phyloP scores from a whole-genome alignment of 2,329 filamentous ascomycete species.

The Trichoderma endophyticum region DNA sequence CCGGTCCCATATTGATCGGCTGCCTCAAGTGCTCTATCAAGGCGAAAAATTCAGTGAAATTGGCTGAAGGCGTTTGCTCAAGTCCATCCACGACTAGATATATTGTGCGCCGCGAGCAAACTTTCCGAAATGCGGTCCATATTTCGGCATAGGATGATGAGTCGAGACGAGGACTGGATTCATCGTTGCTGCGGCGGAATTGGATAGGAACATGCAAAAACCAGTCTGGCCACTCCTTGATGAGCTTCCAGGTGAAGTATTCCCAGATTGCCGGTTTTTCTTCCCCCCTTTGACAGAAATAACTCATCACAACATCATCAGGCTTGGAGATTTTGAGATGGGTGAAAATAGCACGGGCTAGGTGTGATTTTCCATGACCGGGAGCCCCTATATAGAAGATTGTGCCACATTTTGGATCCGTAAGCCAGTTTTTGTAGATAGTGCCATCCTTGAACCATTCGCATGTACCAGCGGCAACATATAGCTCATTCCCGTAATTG shows the following conservation, averaged over 20 bases:
- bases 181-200: constrained; percentile 15
- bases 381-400: constrained; percentile 21
- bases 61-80: constrained; percentile 19
- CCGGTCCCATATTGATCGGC: background rate
- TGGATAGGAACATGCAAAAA: constrained; percentile 18
- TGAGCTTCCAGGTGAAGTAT: constrained; percentile 23
- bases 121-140: constrained; percentile 19
- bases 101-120: constrained; percentile 11
- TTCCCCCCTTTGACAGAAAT: constrained; percentile 23
- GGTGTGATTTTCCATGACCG: constrained; percentile 25
- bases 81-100: constrained; percentile 27
- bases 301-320: constrained; percentile 22
- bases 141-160: constrained; percentile 22
- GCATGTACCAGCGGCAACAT: constrained; percentile 20
- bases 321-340: constrained; percentile 19
- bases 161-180: constrained; percentile 5
- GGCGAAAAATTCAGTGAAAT: constrained; percentile 3
- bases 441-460: constrained; percentile 21
- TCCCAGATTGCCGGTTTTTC: constrained; percentile 23
- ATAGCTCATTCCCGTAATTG: constrained; percentile 19
- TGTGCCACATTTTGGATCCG: constrained; percentile 13
- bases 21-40: constrained; percentile 13
- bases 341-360: constrained; percentile 23
- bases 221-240: constrained; percentile 21
- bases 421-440: constrained; percentile 22